phyloP scores from a whole-genome alignment of 306 rosid species.

The Hippophae gyantsensis region DNA sequence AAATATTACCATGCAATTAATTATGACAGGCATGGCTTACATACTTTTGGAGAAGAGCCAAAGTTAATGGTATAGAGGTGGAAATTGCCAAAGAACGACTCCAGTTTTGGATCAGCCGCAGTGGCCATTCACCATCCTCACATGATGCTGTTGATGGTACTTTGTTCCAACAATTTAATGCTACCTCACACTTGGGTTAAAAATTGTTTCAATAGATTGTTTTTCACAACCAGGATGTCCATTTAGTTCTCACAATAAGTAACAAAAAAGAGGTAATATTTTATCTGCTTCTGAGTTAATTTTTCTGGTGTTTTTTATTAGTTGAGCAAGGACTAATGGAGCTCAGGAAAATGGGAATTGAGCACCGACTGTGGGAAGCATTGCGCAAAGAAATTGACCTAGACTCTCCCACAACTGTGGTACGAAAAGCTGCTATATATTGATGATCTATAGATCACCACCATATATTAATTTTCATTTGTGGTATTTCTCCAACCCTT shows the following conservation, averaged over 20 bases:
- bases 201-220: neutral
- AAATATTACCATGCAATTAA: neutral
- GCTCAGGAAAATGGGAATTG: slow-evolving; percentile 80
- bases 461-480: neutral
- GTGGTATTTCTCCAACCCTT: neutral
- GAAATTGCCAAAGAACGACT: slow-evolving; percentile 76
- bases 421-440: slow-evolving; percentile 12
- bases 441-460: slow-evolving; percentile 11
- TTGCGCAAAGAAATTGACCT: slow-evolving; percentile 67
- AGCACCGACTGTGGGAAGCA: slow-evolving; percentile 88
- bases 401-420: slow-evolving; percentile 21
- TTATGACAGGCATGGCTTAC: slow-evolving; percentile 86
- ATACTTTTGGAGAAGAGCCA: slow-evolving; percentile 96
- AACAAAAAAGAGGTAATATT: too few species aligned
- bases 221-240: neutral
- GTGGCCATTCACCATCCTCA: slow-evolving; percentile 76
- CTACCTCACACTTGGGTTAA: neutral
- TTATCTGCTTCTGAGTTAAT: neutral
- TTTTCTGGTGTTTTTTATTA: slow-evolving; percentile 29
- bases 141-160: slow-evolving; percentile 92
- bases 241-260: neutral
- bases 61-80: slow-evolving; percentile 76
- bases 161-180: neutral
- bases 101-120: slow-evolving; percentile 83
- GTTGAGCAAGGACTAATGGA: slow-evolving; percentile 85